Percentiles rank a stretch among this genome's conserved stretches.
These are phyloP conservation scores for Fusarium mundagurra DNA, from an alignment of 2,329 filamentous ascomycete species.

Conservation along the genomic window DNA sequence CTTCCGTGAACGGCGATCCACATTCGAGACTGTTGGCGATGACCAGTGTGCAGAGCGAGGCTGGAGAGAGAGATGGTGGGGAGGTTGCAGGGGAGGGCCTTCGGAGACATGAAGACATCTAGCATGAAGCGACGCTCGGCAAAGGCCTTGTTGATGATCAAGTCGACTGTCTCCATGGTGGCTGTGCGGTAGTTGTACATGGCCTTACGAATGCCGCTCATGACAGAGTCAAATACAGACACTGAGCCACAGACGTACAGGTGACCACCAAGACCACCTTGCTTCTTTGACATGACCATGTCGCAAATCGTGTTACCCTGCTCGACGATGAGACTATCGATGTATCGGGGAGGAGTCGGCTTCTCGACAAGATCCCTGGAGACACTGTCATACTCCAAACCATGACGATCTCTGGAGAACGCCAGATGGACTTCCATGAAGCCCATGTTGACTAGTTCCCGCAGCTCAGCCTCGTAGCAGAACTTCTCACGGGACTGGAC, in stretches of 20 bases:
- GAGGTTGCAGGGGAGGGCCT: constrained; percentile 60
- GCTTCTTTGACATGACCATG: constrained; percentile 65
- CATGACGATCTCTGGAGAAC: constrained; percentile 60
- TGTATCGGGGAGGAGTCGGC: constrained; percentile 60
- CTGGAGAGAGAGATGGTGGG: constrained; percentile 61
- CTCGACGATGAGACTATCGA: constrained; percentile 61
- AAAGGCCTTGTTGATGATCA: constrained; percentile 62
- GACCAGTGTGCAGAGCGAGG: constrained; percentile 61
- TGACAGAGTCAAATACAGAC: constrained; percentile 58
- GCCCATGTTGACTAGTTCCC: constrained; percentile 52
- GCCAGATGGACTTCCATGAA: constrained; percentile 63
- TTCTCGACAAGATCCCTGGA: constrained; percentile 58
- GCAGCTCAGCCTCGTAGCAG: constrained; percentile 36
- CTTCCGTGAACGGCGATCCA: constrained; percentile 64
- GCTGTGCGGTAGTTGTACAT: constrained; percentile 63
- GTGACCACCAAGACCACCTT: constrained; percentile 58
- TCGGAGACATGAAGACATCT: constrained; percentile 66
- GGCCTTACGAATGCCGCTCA: constrained; percentile 64
- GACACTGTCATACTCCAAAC: constrained; percentile 56
- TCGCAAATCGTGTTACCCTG: constrained; percentile 62
- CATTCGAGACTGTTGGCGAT: constrained; percentile 56
- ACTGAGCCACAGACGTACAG: constrained; percentile 46
- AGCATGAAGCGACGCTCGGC: constrained; percentile 66
- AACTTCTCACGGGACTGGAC: constrained; percentile 62
- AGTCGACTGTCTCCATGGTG: constrained; percentile 61